These are phyloP conservation scores for Metschnikowia dekortorum DNA, from an alignment of 805 yeast genomes.

Conservation along the genomic window DNA sequence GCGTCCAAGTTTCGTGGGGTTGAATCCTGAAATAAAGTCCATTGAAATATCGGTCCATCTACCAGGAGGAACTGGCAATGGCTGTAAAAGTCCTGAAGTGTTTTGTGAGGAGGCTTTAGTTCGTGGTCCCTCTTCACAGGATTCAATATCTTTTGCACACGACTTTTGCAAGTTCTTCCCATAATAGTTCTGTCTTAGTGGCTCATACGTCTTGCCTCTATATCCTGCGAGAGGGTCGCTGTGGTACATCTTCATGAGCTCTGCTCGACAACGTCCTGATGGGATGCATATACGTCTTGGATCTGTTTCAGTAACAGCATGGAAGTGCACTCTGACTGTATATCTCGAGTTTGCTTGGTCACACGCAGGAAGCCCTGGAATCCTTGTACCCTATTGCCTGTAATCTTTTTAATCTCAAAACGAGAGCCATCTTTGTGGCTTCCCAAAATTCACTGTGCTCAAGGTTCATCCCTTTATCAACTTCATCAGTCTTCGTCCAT, in stretches of 20 bases:
- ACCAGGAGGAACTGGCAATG: neutral
- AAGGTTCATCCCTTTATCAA: too few species aligned
- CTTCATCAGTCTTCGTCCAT: too few species aligned
- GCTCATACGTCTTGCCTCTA: neutral
- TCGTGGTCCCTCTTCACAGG: neutral
- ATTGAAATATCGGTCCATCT: neutral
- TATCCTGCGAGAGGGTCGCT: neutral
- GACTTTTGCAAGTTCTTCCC: neutral
- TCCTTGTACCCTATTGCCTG: too few species aligned
- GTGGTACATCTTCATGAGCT: neutral
- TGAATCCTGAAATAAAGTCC: neutral
- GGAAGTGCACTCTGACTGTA: too few species aligned
- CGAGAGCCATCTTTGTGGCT: too few species aligned
- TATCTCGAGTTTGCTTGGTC: too few species aligned
- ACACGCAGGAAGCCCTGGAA: too few species aligned
- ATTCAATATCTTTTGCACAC: too few species aligned
- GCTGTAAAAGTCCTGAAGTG: neutral
- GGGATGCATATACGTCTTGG: neutral
- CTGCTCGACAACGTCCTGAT: neutral
- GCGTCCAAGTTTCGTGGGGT: neutral
- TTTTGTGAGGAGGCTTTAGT: neutral
- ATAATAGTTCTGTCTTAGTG: neutral
- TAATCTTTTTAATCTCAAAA: too few species aligned
- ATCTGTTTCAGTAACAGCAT: neutral
- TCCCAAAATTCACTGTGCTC: too few species aligned